Base-by-base conservation (phyloP, 2,329 filamentous ascomycete species). In the Aspergillus eucalypticola region DNA sequence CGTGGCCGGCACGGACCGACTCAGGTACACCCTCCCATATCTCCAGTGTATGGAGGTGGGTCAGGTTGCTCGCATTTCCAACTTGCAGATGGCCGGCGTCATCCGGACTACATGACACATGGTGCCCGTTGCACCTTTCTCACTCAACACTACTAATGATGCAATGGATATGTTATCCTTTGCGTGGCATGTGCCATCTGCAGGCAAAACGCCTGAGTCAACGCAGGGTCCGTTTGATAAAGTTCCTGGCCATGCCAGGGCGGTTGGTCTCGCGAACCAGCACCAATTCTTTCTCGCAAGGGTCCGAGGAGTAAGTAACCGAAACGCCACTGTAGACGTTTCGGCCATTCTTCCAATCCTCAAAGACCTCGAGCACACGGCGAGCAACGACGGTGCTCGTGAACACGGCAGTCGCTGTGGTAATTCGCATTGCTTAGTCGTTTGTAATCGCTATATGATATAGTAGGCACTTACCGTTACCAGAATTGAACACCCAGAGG, bases 401-500 rank as follows among this genome's bases (percentile, higher is more conserved):
- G 65, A 78, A 78, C 41, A 76, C 72, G 6, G 72, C 74, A 42
- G 75, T 78, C 15, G 75, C 75, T 77, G 49, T 35, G 29, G 4
- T 35, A 5, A 39, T 71, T 56, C 70, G 69, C 48, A 19, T n/a
- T 19, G 17, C 19, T 19, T 15, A 17, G 4, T 8, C n/a, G n/a
- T 10, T 25, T 21, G 49, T 10, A 25, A 10, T 19, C 10, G 4
- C 15, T n/a, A 29, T 17, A 10, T 3, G 13, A 15, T 15, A 8
- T 32, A 13, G 29, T 19, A 1, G 15, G 3, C 8, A 67, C 75
- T 67, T 67, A 79, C 76, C 77, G 56, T 79, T 79, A 7, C 77
- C 77, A 58, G 72, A 71, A 57, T 79, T 79, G 62, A 78, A 79
- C 5, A 76, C 68, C 74, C 75, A 79, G 15, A 76, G 65, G 57